Evolutionary conservation across 805 yeast genomes (phyloP).

Genomic region (Yarrowia sp.): DNA sequence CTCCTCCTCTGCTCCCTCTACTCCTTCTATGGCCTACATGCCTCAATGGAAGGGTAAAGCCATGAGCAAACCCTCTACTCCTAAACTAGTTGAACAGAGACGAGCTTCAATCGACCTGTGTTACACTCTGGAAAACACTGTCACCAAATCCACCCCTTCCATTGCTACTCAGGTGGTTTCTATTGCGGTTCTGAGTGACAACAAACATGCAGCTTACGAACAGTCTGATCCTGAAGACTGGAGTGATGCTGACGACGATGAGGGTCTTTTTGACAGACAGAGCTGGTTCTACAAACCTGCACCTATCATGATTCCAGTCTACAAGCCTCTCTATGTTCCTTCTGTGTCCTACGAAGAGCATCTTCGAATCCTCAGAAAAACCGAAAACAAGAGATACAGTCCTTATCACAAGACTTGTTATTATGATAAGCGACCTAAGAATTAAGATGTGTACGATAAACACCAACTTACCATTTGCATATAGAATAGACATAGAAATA

Average conservation of each 20-base stretch:
- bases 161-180: neutral
- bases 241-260: conserved; percentile 4
- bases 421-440: neutral
- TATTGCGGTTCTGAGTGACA: neutral
- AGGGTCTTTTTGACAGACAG: neutral
- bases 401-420: neutral
- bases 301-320: neutral
- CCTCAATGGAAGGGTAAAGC: neutral
- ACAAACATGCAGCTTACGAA: neutral
- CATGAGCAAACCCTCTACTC: neutral
- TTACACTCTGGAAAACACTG: neutral
- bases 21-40: neutral
- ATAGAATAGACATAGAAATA: too few relatives aligned
- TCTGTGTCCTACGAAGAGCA: neutral
- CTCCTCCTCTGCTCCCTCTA: too few relatives aligned
- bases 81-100: neutral
- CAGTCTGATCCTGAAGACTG: conserved; percentile 4
- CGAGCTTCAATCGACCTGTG: neutral
- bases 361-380: neutral
- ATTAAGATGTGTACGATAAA: too few relatives aligned
- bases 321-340: neutral
- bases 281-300: neutral
- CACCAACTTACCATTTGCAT: neutral
- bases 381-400: neutral
- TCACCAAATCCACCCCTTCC: neutral